Evolutionary conservation across 371 early-diverging fungal species (phyloP).

Genomic region (Zopfochytrium polystomum): DNA sequence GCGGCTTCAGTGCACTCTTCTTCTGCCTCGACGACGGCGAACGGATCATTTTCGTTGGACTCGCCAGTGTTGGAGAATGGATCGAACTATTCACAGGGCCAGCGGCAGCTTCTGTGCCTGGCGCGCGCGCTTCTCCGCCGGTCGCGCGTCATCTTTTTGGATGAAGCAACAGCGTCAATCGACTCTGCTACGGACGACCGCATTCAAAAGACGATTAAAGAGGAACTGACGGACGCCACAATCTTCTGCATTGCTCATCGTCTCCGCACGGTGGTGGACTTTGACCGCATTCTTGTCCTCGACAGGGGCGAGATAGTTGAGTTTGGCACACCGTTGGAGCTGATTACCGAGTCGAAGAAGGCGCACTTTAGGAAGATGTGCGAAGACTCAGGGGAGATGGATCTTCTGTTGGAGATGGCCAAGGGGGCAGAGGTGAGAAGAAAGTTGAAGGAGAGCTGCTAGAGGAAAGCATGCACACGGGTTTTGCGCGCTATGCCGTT

Average conservation of each 20-base stretch:
- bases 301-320: conserved; percentile 44
- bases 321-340: conserved; percentile 40
- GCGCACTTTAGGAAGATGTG: conserved; percentile 30
- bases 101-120: conserved; percentile 49
- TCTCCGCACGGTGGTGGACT: conserved; percentile 53
- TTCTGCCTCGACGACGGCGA: not conserved
- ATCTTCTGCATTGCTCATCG: conserved; percentile 45
- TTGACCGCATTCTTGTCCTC: conserved; percentile 47
- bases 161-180: conserved; percentile 49
- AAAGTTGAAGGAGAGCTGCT: too few species aligned
- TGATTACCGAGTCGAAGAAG: conserved; percentile 18
- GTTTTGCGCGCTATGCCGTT: too few species aligned
- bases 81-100: conserved; percentile 42
- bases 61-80: conserved; percentile 38
- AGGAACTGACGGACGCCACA: conserved; percentile 51
- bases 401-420: conserved; percentile 28
- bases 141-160: conserved; percentile 49
- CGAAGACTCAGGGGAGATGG: conserved; percentile 37
- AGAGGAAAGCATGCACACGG: too few species aligned
- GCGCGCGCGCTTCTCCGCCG: conserved; percentile 53
- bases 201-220: conserved; percentile 78
- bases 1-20: not conserved
- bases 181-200: conserved; percentile 65
- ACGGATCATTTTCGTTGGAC: conserved; percentile 28
- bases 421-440: too few species aligned